Evolutionary conservation across 139 green algal genomes (phyloP).

Genomic region (Chlamydomonas schloesseri): DNA sequence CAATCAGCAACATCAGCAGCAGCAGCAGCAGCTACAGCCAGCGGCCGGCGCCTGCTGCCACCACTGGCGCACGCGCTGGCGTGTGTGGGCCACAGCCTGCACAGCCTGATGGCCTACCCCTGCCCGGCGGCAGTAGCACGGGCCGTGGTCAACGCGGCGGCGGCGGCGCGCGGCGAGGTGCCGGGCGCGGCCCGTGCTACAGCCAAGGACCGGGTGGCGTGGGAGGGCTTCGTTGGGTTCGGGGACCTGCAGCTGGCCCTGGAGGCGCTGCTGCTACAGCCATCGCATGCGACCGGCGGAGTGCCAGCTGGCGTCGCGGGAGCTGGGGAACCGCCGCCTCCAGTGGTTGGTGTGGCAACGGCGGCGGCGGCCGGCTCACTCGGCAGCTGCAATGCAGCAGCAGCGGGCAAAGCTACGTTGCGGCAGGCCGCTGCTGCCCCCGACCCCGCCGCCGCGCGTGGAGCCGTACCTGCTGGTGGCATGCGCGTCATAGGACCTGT

Average conservation of each 20-base stretch:
- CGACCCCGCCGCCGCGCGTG: too few species aligned
- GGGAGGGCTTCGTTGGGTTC: not conserved
- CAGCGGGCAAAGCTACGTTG: too few species aligned
- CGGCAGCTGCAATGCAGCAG: too few species aligned
- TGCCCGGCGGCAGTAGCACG: not conserved
- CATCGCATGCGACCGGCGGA: too few species aligned
- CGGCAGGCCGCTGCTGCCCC: too few species aligned
- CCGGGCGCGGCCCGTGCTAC: not conserved
- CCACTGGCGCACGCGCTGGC: not conserved
- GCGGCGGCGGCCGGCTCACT: too few species aligned
- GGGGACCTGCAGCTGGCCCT: not conserved
- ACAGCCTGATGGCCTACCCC: not conserved
- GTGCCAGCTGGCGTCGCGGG: too few species aligned
- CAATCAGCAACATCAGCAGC: too few species aligned
- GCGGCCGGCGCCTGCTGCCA: not conserved
- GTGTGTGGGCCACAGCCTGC: not conserved
- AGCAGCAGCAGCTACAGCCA: too few species aligned
- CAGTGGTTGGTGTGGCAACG: too few species aligned
- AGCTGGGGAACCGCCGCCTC: not conserved
- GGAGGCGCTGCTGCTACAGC: not conserved
- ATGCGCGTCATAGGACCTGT: too few species aligned
- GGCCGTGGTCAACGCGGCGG: not conserved
- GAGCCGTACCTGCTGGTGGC: too few species aligned
- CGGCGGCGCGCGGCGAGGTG: conserved; percentile 5
- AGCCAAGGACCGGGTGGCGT: not conserved